Conservation (phyloP, 192 early-diverging fungal genomes). For the Entophlyctis luteolus region DNA sequence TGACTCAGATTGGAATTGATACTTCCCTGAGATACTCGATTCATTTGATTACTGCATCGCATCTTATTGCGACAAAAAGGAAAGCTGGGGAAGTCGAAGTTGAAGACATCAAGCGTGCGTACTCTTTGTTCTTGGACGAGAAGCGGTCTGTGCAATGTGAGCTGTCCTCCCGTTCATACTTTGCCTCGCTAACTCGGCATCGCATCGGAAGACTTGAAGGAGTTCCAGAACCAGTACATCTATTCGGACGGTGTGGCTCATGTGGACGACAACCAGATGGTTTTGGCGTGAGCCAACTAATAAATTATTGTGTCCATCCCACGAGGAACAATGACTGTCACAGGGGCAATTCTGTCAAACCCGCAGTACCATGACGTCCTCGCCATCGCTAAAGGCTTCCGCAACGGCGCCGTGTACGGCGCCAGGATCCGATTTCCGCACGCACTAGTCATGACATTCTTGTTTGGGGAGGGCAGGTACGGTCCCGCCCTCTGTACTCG, state of each 20-base stretch:
- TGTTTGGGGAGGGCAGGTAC: constrained; percentile 85
- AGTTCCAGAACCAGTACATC: constrained; percentile 92
- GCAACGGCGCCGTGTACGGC: constrained; percentile 93
- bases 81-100: constrained; percentile 88
- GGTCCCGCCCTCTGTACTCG: neutral
- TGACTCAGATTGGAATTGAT: constrained; percentile 90
- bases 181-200: neutral
- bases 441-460: constrained; percentile 38
- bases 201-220: constrained; percentile 64
- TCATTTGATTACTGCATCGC: constrained; percentile 93
- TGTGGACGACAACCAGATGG: constrained; percentile 26
- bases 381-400: constrained; percentile 6
- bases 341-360: neutral
- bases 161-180: neutral
- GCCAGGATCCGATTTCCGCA: constrained; percentile 81
- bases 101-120: constrained; percentile 89
- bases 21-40: constrained; percentile 94
- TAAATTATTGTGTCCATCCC: too few relatives aligned
- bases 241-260: constrained; percentile 56
- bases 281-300: neutral
- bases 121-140: constrained; percentile 93
- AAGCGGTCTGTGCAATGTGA: constrained; percentile 88
- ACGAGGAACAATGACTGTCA: too few relatives aligned
- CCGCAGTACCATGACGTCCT: constrained; percentile 9
- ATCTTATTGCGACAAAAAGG: constrained; percentile 85